phyloP scores from a whole-genome alignment of 495 filamentous ascomycete species.

The Aspergillus sparsus region DNA sequence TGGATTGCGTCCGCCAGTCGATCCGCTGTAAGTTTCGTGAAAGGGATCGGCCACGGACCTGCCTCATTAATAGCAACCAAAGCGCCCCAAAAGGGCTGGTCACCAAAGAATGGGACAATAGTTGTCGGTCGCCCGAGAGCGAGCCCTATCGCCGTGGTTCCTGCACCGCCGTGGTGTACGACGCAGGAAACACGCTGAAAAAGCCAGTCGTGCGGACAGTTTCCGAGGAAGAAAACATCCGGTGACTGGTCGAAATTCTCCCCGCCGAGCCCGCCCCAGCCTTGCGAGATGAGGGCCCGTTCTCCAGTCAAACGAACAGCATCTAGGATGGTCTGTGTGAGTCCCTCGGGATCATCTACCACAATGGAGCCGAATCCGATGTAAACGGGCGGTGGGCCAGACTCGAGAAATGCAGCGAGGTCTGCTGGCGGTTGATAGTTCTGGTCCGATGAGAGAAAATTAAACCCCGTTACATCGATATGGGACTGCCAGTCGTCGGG shows the following conservation, averaged over 20 bases:
- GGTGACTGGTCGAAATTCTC: slow-evolving; percentile 56
- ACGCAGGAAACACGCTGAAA: slow-evolving; percentile 75
- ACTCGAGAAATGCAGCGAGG: slow-evolving; percentile 62
- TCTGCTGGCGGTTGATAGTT: slow-evolving; percentile 64
- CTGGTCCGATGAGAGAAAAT: slow-evolving; percentile 65
- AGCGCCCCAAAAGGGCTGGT: slow-evolving; percentile 81
- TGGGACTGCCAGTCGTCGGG: slow-evolving; percentile 74
- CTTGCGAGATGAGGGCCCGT: slow-evolving; percentile 75
- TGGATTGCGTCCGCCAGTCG: slow-evolving; percentile 63
- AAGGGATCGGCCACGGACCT: slow-evolving; percentile 69
- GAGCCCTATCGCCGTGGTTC: slow-evolving; percentile 77
- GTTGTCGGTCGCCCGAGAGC: slow-evolving; percentile 68
- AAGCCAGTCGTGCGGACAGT: slow-evolving; percentile 81
- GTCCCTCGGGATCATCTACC: slow-evolving; percentile 66
- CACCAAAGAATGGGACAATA: slow-evolving; percentile 82
- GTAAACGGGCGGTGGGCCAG: slow-evolving; percentile 71
- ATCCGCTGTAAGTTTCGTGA: slow-evolving; percentile 64
- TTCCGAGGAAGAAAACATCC: slow-evolving; percentile 76
- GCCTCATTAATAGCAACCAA: slow-evolving; percentile 73
- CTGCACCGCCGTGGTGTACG: slow-evolving; percentile 81
- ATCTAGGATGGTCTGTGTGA: slow-evolving; percentile 69
- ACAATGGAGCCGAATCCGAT: slow-evolving; percentile 85
- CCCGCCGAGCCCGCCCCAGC: slow-evolving; percentile 75
- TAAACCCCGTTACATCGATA: slow-evolving; percentile 73
- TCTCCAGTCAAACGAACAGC: slow-evolving; percentile 65